These are phyloP conservation scores for Astragalus membranaceus DNA, from an alignment of 306 rosid genomes.

Conservation along the genomic window DNA sequence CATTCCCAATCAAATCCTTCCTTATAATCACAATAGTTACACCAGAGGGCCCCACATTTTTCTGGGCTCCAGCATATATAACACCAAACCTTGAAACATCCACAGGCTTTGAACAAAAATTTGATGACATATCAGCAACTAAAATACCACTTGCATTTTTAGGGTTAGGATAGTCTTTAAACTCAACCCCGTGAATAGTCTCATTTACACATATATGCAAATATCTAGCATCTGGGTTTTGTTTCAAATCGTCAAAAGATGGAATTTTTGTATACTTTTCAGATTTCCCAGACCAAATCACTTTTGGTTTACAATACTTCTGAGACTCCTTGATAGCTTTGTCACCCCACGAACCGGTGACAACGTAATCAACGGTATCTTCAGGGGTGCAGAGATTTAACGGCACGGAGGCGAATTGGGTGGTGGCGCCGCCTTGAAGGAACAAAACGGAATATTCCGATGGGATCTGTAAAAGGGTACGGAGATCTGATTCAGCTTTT, in stretches of 20 bases:
- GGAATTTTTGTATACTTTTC: slow-evolving; percentile 77
- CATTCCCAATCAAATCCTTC: slow-evolving; percentile 76
- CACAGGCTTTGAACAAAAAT: slow-evolving; percentile 88
- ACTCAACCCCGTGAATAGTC: slow-evolving; percentile 93
- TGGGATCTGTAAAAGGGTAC: slow-evolving; percentile 56
- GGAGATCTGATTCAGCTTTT: slow-evolving; percentile 76
- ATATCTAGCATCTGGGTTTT: slow-evolving; percentile 49
- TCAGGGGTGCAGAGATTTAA: slow-evolving; percentile 47
- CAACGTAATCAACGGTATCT: slow-evolving; percentile 56
- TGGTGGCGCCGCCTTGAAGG: slow-evolving; percentile 95
- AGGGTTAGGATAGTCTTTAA: slow-evolving; percentile 65
- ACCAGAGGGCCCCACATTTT: slow-evolving; percentile 91
- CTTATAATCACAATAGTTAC: slow-evolving; percentile 73
- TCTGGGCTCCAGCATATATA: slow-evolving; percentile 90
- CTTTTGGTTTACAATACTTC: slow-evolving; percentile 51
- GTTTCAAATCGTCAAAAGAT: slow-evolving; percentile 47
- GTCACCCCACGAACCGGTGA: slow-evolving; percentile 88
- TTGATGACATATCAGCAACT: slow-evolving; percentile 86
- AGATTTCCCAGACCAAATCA: slow-evolving; percentile 85
- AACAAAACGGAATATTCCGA: slow-evolving; percentile 63
- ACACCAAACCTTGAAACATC: slow-evolving; percentile 73
- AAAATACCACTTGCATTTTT: slow-evolving; percentile 33
- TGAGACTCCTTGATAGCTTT: slow-evolving; percentile 85
- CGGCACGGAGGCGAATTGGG: slow-evolving; percentile 76
- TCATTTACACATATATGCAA: slow-evolving; percentile 80